Conservation (phyloP, 2,329 filamentous ascomycete species). For the Monilinia fructigena region DNA sequence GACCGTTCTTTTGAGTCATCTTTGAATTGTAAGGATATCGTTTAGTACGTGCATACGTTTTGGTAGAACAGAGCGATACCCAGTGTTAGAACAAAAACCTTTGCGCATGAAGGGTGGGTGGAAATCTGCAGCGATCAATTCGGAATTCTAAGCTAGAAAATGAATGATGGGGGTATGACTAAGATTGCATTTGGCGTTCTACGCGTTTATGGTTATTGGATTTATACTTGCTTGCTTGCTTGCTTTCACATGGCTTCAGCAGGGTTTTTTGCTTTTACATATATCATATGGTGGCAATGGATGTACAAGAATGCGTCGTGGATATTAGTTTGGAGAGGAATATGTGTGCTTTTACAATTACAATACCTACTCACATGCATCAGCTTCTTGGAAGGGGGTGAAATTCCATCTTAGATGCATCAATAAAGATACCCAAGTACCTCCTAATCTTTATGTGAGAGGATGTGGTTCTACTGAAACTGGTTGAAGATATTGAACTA, state of each 20-base stretch:
- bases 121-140: neutral
- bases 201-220: neutral
- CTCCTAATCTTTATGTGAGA: neutral
- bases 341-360: neutral
- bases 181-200: neutral
- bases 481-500: neutral
- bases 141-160: neutral
- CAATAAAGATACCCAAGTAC: neutral
- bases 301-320: neutral
- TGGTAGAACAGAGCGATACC: neutral
- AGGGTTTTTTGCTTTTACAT: neutral
- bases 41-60: neutral
- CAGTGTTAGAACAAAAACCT: neutral
- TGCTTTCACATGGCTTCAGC: neutral
- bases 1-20: neutral
- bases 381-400: too few species aligned
- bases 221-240: neutral
- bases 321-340: neutral
- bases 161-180: neutral
- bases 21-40: neutral
- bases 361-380: neutral
- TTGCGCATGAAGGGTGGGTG: neutral
- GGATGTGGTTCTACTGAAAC: neutral
- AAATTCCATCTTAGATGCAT: neutral
- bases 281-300: slow-evolving; percentile 1